Percentiles rank a stretch among this genome's conserved stretches.
Evolutionary conservation across 108 stramenopile species (phyloP).

Genomic region (Fistulifera solaris): DNA sequence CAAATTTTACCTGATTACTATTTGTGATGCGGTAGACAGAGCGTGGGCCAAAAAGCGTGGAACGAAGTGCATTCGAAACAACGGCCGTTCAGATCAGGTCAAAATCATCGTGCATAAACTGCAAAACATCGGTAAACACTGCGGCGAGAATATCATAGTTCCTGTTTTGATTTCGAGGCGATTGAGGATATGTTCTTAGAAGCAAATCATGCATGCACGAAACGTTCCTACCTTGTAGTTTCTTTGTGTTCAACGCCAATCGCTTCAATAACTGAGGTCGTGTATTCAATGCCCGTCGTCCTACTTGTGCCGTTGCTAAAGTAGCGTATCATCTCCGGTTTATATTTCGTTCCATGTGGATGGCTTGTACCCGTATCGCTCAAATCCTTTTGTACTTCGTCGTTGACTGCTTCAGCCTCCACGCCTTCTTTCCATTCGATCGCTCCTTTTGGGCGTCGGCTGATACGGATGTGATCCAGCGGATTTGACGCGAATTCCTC

Average conservation of each 20-base stretch:
- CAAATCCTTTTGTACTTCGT: constrained; percentile 17
- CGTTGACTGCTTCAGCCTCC: constrained; percentile 7
- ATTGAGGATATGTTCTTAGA: no score
- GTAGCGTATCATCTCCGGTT: constrained; percentile 73
- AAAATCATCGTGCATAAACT: constrained; percentile 71
- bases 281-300: constrained; percentile 74
- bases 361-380: constrained; percentile 60
- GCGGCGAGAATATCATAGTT: constrained; percentile 85
- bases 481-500: constrained; percentile 41
- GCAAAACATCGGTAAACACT: constrained; percentile 69
- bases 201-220: neutral
- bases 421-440: constrained; percentile 70
- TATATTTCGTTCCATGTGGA: constrained; percentile 81
- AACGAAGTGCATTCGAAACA: no score
- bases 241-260: constrained; percentile 86
- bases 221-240: constrained; percentile 53
- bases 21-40: no score
- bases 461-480: constrained; percentile 58
- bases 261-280: constrained; percentile 82
- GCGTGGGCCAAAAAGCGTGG: no score
- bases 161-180: constrained; percentile 15
- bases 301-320: constrained; percentile 52
- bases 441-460: constrained; percentile 64
- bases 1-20: no score
- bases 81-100: constrained; percentile 25